Conservation (phyloP, 2,329 filamentous ascomycete species). For the Aspergillus sp. region DNA sequence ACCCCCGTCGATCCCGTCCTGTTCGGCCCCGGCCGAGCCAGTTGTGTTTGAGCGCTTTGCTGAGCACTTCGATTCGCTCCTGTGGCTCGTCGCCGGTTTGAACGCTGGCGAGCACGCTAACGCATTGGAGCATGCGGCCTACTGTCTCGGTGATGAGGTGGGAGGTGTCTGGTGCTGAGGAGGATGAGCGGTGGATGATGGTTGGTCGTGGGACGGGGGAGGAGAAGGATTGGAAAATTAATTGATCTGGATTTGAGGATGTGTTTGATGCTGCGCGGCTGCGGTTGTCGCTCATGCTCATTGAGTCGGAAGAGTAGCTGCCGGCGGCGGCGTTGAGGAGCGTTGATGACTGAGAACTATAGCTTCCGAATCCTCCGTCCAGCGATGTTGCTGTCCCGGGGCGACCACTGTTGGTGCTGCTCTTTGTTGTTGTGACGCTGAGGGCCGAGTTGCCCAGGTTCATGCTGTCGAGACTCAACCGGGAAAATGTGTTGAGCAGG, state of each 20-base stretch:
- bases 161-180: slow-evolving; percentile 41
- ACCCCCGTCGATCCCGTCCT: slow-evolving; percentile 79
- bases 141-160: slow-evolving; percentile 87
- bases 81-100: slow-evolving; percentile 66
- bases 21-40: slow-evolving; percentile 89
- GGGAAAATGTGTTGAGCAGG: slow-evolving; percentile 82
- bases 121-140: slow-evolving; percentile 90
- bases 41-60: slow-evolving; percentile 86
- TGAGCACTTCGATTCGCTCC: slow-evolving; percentile 73
- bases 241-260: slow-evolving; percentile 44
- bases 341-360: slow-evolving; percentile 71
- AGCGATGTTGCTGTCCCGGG: slow-evolving; percentile 69
- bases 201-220: slow-evolving; percentile 31
- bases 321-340: slow-evolving; percentile 64
- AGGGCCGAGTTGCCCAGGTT: slow-evolving; percentile 43
- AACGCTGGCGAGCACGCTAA: slow-evolving; percentile 78
- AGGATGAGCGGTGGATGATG: slow-evolving; percentile 23
- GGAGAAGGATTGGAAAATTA: slow-evolving; percentile 37
- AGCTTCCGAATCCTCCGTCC: slow-evolving; percentile 68
- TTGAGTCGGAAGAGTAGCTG: slow-evolving; percentile 46
- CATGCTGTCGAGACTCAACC: slow-evolving; percentile 76
- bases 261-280: slow-evolving; percentile 84
- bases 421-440: slow-evolving; percentile 32
- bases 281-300: slow-evolving; percentile 46
- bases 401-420: slow-evolving; percentile 44